Base-by-base conservation (phyloP, 331 rosid species). In the Quercus phellos region DNA sequence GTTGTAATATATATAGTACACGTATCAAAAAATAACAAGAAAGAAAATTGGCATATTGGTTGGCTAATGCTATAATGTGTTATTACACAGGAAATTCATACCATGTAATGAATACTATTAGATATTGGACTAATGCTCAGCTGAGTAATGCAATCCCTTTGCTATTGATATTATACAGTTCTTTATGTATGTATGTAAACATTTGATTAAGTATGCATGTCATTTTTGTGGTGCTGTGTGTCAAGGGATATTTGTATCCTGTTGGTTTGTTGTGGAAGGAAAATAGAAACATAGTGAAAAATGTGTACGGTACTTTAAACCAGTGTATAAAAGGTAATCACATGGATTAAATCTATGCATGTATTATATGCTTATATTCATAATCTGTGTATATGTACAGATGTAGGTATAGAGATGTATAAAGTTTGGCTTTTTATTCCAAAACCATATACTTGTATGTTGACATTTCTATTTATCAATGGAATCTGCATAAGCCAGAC, bases 401-500 rank as follows among this genome's bases (percentile, higher is more conserved):
- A 55, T 79, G 26, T 26, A 55, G 76, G 34, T 10, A 61, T 11
- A 73, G 46, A 10, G 77, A 50, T 51, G 56, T 46, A 70, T 50
- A 76, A 67, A 56, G 70, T 30, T 55, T 77, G 63, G 29, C 72
- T 38, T 74, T 80, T 55, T 27, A 68, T 68, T 76, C 81, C 29
- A 42, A 78, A 76, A 68, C 78, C 55, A 63, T 71, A 58, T 70
- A 74, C 55, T 70, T 79, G 26, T 73, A 79, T 78, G 75, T 35
- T 79, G 67, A 71, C 53, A 55, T 56, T 74, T 72, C 64, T 77
- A 46, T 76, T 13, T 64, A 74, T 73, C 78, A 64, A 35, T 81
- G 76, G 76, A 50, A 78, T 81, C 80, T 77, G 68, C 75, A 58
- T 69, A 61, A 78, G 78, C 78, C 51, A 72, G 86, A 74, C 66